Percentiles rank a stretch among this genome's conserved stretches.
These are phyloP conservation scores for Adansonia madagascariensis DNA, from an alignment of 441 rosid genomes.

Conservation along the genomic window DNA sequence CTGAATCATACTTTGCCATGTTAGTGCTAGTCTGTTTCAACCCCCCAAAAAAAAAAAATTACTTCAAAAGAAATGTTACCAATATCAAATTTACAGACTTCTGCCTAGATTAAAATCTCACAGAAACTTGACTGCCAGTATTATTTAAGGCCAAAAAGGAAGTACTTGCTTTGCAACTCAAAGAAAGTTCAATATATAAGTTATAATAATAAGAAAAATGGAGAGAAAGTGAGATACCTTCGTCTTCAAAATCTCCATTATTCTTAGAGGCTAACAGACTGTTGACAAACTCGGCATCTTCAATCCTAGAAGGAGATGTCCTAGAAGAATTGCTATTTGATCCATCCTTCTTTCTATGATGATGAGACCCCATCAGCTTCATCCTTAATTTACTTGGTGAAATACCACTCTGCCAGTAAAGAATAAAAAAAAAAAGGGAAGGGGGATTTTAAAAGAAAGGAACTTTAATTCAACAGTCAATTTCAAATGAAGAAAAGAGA, in stretches of 20 bases:
- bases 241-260: slow-evolving; percentile 50
- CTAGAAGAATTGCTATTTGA: slow-evolving; percentile 79
- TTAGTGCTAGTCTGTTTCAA: neutral
- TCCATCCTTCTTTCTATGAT: slow-evolving; percentile 64
- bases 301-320: slow-evolving; percentile 88
- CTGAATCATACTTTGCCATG: neutral
- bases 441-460: neutral
- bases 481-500: neutral
- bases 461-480: slow-evolving; percentile 4
- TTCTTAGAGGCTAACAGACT: slow-evolving; percentile 59
- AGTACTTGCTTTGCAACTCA: too few relatives aligned
- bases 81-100: too few relatives aligned
- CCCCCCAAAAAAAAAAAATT: neutral
- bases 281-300: slow-evolving; percentile 71
- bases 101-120: too few relatives aligned
- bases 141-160: too few relatives aligned
- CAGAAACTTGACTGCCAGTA: too few relatives aligned
- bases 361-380: slow-evolving; percentile 79
- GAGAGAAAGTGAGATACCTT: slow-evolving; percentile 45
- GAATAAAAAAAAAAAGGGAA: neutral
- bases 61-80: neutral
- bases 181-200: neutral
- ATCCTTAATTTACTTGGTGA: slow-evolving; percentile 91
- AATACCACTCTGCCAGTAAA: slow-evolving; percentile 62
- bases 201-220: neutral